phyloP scores from a whole-genome alignment of 345 rosid species.

The Citrus maxima region DNA sequence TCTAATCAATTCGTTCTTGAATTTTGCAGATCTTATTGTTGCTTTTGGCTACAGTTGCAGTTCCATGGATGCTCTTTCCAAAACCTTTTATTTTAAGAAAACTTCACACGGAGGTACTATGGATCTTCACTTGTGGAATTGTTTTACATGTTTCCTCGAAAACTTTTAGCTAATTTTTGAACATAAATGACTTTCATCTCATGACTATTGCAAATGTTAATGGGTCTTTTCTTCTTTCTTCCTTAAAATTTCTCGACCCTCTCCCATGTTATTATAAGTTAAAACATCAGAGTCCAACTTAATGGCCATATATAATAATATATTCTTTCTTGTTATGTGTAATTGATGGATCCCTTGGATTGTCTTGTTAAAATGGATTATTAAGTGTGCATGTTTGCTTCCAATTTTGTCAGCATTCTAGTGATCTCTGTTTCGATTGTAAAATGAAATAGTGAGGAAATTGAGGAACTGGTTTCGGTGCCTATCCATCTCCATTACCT shows the following conservation, averaged over 20 bases:
- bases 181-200: conserved; percentile 2
- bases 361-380: neutral
- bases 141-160: neutral
- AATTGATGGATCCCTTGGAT: conserved; percentile 1
- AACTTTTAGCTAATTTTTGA: neutral
- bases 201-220: neutral
- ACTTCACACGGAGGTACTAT: conserved; percentile 68
- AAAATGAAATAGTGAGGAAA: neutral
- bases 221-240: neutral
- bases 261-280: neutral
- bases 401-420: neutral
- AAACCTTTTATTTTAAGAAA: conserved; percentile 90
- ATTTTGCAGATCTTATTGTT: conserved; percentile 71
- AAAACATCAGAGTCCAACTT: neutral
- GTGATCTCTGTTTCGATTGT: neutral
- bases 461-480: neutral
- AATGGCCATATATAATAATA: neutral
- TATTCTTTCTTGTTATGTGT: neutral
- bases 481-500: neutral
- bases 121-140: conserved; percentile 9
- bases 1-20: conserved; percentile 17
- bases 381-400: neutral
- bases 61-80: conserved; percentile 98
- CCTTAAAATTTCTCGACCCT: neutral
- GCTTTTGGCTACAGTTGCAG: conserved; percentile 76